A percentile compares a stretch with the other conserved stretches of the same genome.
phyloP scores from a whole-genome alignment of 1,139 yeast species.

The Eremothecium coryli region DNA sequence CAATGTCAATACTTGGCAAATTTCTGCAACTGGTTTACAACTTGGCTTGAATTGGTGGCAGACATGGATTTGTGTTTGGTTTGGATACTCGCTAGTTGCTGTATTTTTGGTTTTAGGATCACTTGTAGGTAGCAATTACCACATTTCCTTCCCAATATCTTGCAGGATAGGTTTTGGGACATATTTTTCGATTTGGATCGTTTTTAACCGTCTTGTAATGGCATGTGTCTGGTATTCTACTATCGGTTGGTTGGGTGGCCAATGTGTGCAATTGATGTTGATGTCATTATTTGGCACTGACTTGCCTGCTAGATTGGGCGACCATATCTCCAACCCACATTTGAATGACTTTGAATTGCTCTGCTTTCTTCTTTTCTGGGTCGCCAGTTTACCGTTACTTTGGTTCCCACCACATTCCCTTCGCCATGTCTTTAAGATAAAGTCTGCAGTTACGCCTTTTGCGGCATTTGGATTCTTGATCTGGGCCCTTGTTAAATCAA shows the following conservation, averaged over 20 bases:
- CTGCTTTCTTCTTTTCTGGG: constrained; percentile 70
- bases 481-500: constrained; percentile 57
- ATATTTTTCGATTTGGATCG: constrained; percentile 72
- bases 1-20: constrained; percentile 84
- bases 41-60: constrained; percentile 82
- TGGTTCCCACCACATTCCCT: constrained; percentile 77
- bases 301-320: constrained; percentile 39
- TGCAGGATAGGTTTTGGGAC: constrained; percentile 67
- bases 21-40: constrained; percentile 71
- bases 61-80: constrained; percentile 77
- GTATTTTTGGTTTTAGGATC: constrained; percentile 54
- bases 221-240: constrained; percentile 80
- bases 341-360: constrained; percentile 61
- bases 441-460: constrained; percentile 64
- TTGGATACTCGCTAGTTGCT: constrained; percentile 57
- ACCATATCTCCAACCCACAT: constrained; percentile 39
- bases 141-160: constrained; percentile 69
- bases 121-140: constrained; percentile 65
- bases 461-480: constrained; percentile 72
- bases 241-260: constrained; percentile 74
- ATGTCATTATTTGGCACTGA: constrained; percentile 58
- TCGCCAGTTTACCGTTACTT: constrained; percentile 62
- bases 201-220: constrained; percentile 70
- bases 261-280: constrained; percentile 66
- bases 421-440: constrained; percentile 69